Percentiles rank a stretch among this genome's conserved stretches.
Conservation (phyloP, 225 moss, liverwort and hornwort genomes). For the Climacium dendroides region DNA sequence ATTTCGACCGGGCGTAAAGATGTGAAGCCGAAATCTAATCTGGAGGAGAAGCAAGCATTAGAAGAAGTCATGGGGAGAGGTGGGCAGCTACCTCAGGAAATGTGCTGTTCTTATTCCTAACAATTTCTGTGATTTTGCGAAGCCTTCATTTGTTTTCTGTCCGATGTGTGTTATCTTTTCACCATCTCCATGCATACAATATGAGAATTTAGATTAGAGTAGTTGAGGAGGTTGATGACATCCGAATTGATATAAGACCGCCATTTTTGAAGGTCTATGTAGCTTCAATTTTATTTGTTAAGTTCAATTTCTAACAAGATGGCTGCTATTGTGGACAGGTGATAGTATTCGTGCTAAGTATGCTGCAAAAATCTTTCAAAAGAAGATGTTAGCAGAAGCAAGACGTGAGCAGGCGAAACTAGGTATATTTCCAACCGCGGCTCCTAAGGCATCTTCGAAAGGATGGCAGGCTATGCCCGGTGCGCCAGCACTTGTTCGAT, state of each 20-base stretch:
- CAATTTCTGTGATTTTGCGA: neutral
- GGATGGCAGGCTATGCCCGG: conserved; percentile 60
- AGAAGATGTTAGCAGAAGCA: conserved; percentile 60
- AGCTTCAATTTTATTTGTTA: neutral
- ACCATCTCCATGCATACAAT: neutral
- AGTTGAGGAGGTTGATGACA: neutral
- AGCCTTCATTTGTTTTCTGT: neutral
- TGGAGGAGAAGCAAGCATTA: conserved; percentile 46
- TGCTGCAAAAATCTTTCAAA: conserved; percentile 59
- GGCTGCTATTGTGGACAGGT: conserved; percentile 4
- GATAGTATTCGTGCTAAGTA: conserved; percentile 84
- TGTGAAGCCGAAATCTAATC: conserved; percentile 16
- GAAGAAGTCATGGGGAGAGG: conserved; percentile 59
- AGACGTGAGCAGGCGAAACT: conserved; percentile 71
- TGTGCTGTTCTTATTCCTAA: neutral
- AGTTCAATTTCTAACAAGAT: neutral
- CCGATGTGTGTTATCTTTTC: neutral
- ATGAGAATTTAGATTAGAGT: neutral
- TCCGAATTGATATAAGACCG: neutral
- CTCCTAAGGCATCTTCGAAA: conserved; percentile 41
- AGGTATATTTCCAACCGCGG: conserved; percentile 45
- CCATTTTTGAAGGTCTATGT: neutral
- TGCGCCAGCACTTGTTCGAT: conserved; percentile 62
- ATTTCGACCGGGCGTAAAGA: neutral
- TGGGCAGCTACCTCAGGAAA: neutral